Evolutionary conservation across 2,329 filamentous ascomycete genomes (phyloP).

Genomic region (Scedosporium boydii): DNA sequence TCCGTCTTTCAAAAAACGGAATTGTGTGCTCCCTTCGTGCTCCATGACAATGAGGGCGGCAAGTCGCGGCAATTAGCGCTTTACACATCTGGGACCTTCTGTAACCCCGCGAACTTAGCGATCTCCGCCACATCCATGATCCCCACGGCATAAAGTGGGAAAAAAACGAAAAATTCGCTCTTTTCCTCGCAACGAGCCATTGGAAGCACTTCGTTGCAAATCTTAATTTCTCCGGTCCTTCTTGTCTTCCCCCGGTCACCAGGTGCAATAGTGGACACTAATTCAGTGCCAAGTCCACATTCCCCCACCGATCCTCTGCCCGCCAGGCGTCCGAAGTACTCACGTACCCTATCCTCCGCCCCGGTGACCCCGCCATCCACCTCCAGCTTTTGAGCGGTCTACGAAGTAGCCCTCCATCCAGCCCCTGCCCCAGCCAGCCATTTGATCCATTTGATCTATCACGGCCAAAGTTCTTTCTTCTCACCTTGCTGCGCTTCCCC

Average conservation of each 20-base stretch:
- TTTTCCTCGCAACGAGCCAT: background rate
- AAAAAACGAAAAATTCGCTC: background rate
- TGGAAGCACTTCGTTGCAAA: background rate
- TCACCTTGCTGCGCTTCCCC: background rate
- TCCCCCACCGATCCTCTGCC: background rate
- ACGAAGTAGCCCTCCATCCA: too few relatives aligned
- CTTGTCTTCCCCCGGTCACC: background rate
- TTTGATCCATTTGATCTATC: background rate
- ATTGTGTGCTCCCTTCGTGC: too few relatives aligned
- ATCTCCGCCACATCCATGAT: background rate
- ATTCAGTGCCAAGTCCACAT: background rate
- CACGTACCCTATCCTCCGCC: too few relatives aligned
- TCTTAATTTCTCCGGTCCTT: background rate
- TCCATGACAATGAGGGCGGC: background rate
- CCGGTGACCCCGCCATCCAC: too few relatives aligned
- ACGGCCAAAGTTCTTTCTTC: background rate
- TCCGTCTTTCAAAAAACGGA: too few relatives aligned
- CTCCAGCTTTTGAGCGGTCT: too few relatives aligned
- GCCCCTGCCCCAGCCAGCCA: too few relatives aligned
- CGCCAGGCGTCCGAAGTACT: background rate
- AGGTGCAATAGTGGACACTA: background rate
- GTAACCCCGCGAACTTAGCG: background rate
- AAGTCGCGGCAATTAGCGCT: slow-evolving; percentile 4
- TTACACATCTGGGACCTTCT: background rate
- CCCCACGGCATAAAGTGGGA: slow-evolving; percentile 2